phyloP scores from a whole-genome alignment of 768 basidiomycete species.

The Collybia nuda region DNA sequence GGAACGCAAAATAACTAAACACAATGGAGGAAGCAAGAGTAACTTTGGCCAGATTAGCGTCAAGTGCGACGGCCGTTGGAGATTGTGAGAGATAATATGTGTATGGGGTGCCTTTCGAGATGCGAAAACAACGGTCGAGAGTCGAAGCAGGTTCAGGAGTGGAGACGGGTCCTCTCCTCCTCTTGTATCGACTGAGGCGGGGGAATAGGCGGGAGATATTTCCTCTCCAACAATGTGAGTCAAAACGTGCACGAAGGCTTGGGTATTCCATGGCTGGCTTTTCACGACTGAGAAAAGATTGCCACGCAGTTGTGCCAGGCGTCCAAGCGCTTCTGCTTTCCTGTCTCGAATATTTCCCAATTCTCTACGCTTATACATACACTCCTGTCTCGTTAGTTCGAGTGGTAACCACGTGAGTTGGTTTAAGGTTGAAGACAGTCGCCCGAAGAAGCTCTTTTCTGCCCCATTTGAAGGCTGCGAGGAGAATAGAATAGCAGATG shows the following conservation, averaged over 20 bases:
- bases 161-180: conserved; percentile 8
- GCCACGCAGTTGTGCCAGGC: conserved; percentile 54
- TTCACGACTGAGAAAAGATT: conserved; percentile 34
- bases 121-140: conserved; percentile 27
- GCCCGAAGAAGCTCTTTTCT: conserved; percentile 5
- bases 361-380: conserved; percentile 53
- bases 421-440: conserved; percentile 14
- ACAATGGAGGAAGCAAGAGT: conserved; percentile 71
- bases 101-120: conserved; percentile 28
- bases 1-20: conserved; percentile 47
- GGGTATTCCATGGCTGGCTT: conserved; percentile 13
- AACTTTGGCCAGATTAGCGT: conserved; percentile 82
- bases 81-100: conserved; percentile 28
- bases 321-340: conserved; percentile 66
- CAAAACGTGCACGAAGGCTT: conserved; percentile 17
- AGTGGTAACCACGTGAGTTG: conserved; percentile 49
- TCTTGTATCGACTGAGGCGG: conserved; percentile 1
- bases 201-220: conserved; percentile 14
- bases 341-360: conserved; percentile 67
- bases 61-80: conserved; percentile 67
- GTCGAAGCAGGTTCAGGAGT: conserved; percentile 14
- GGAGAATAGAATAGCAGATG: conserved; percentile 14
- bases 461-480: neutral
- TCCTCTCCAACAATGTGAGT: conserved; percentile 15
- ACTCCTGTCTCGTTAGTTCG: conserved; percentile 67